Evolutionary conservation across 768 basidiomycete genomes (phyloP), one percentile per base, ranked within the genome.

Genomic region (Kwoniella mangroviensis): DNA sequence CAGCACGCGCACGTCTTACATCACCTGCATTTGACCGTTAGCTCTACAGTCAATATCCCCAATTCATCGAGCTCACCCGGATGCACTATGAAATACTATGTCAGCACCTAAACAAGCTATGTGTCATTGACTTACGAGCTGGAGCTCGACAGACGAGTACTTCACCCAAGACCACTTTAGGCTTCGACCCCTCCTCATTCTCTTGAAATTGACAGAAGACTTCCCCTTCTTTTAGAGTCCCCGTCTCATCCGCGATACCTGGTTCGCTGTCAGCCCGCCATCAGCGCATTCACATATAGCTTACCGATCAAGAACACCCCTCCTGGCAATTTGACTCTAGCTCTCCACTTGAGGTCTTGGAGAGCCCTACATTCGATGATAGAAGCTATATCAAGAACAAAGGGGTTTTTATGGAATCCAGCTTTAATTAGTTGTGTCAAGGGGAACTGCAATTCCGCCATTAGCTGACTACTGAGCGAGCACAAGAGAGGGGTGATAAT

Each of bases 301-400:
- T 68, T 51, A 79, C 81, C 81, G 54, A 81, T 79, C n/a, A 83
- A 63, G 67, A 79, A 83, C 4, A 81, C 82, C 0, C 82, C 82
- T 42, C 60, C 52, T 21, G 76, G 68, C 12, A 83, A 67, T 26
- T 73, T 65, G 28, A 83, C 70, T 26, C 79, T 71, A n/a, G 81
- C 81, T 63, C 76, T 65, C 78, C 81, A 81, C 67, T 80, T 81
- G 19, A 83, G 74, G 69, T 83, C 82, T 59, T 80, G 79, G 2
- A 83, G 71, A 21, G 75, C 68, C 40, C 82, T 62, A 49, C 73
- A 76, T 61, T 83, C 80, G 63, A 83, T 69, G 56, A 80, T 79
- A 15, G 67, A 51, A 42, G 75, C 68, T 7, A 81, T 72, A 63
- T 83, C 81, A 9, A 73, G 74, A 0, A 83, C 65, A 26, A 82